Percentiles rank a stretch among this genome's conserved stretches.
phyloP scores from a whole-genome alignment of 2,329 filamentous ascomycete species.

The Trichophyton mentagrophytes region DNA sequence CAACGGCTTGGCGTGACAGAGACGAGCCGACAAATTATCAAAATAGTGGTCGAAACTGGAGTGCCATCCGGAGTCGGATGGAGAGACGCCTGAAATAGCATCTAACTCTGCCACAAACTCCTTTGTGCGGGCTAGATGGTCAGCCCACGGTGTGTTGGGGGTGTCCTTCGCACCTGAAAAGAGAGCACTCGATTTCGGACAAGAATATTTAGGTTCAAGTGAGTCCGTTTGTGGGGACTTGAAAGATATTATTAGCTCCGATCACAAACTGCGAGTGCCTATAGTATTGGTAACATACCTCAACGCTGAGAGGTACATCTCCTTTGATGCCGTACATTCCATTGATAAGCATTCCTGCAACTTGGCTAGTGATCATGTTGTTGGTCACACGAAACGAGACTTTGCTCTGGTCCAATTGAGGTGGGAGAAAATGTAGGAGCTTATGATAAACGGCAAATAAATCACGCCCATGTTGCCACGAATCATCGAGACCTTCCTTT shows the following conservation, averaged over 20 bases:
- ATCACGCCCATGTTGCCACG: conserved; percentile 63
- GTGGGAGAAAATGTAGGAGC: conserved; percentile 54
- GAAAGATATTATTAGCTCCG: neutral
- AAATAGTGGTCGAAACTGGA: conserved; percentile 63
- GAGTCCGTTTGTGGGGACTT: conserved; percentile 39
- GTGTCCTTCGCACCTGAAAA: conserved; percentile 37
- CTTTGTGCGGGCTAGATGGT: conserved; percentile 47
- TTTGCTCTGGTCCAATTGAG: conserved; percentile 31
- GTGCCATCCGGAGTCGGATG: conserved; percentile 51
- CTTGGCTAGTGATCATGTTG: conserved; percentile 71
- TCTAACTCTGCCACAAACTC: conserved; percentile 51
- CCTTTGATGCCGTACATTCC: conserved; percentile 48
- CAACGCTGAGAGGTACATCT: conserved; percentile 37
- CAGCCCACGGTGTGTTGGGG: conserved; percentile 44
- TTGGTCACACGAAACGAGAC: conserved; percentile 62
- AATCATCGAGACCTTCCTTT: conserved; percentile 56
- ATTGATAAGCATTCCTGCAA: conserved; percentile 59
- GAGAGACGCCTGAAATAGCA: conserved; percentile 51
- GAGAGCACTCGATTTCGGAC: conserved; percentile 39
- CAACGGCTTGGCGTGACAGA: conserved; percentile 61
- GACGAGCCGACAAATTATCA: conserved; percentile 66
- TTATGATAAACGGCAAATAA: conserved; percentile 63
- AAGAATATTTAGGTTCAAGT: conserved; percentile 61
- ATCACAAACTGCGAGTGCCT: neutral
- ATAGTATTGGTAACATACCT: conserved; percentile 23